A percentile compares a stretch with the other conserved stretches of the same genome.
These are phyloP conservation scores for Saturnispora besseyi DNA, from an alignment of 805 yeast species.

Conservation along the genomic window DNA sequence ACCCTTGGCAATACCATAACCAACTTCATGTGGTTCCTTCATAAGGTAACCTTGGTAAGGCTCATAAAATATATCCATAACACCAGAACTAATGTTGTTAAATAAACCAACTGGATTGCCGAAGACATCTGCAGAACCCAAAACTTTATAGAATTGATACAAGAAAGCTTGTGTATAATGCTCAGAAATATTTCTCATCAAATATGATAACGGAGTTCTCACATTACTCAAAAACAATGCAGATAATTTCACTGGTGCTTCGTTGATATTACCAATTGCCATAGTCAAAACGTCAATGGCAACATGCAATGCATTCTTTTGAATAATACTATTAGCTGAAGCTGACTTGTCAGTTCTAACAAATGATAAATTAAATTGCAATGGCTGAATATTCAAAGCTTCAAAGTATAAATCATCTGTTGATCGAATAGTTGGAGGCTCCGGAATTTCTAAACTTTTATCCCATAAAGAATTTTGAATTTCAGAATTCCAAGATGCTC, in stretches of 20 bases:
- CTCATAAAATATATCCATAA: constrained; percentile 91
- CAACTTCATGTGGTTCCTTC: constrained; percentile 94
- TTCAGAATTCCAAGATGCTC: constrained; percentile 60
- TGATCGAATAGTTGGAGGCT: constrained; percentile 47
- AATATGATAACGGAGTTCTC: constrained; percentile 71
- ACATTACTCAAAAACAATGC: constrained; percentile 84
- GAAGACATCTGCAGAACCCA: constrained; percentile 92
- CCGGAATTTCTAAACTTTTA: constrained; percentile 56
- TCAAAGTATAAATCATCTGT: constrained; percentile 80
- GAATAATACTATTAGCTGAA: constrained; percentile 46
- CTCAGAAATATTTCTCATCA: constrained; percentile 60
- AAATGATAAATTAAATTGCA: constrained; percentile 80
- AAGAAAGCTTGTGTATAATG: constrained; percentile 91
- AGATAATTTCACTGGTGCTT: constrained; percentile 87
- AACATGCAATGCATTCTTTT: constrained; percentile 63
- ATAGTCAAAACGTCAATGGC: constrained; percentile 80
- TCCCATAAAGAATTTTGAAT: constrained; percentile 45
- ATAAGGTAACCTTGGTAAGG: constrained; percentile 94
- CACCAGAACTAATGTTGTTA: constrained; percentile 89
- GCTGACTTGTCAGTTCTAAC: constrained; percentile 70
- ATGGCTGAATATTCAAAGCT: constrained; percentile 85
- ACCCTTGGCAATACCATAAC: constrained; percentile 93
- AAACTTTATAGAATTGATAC: constrained; percentile 81
- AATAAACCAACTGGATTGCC: constrained; percentile 98
- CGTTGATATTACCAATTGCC: constrained; percentile 96